Conservation (phyloP, 345 rosid species). For the Eucalyptus camaldulensis region DNA sequence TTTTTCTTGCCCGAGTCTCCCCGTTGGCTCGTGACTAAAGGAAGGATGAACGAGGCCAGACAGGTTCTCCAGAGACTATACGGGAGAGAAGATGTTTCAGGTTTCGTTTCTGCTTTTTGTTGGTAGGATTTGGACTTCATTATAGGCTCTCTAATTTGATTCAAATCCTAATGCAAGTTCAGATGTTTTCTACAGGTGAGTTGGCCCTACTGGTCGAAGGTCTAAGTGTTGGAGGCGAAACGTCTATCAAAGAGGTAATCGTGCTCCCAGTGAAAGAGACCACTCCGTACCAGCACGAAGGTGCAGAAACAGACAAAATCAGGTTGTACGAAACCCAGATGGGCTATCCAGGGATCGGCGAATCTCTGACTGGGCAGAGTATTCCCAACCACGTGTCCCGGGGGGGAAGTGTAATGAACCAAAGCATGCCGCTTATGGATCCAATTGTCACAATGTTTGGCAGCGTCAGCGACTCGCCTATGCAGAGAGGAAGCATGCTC, state of each 20-base stretch:
- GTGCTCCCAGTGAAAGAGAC: conserved; percentile 5
- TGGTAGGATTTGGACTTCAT: background rate
- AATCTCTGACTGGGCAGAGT: conserved; percentile 7
- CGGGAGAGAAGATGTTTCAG: conserved; percentile 25
- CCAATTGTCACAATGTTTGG: conserved; percentile 28
- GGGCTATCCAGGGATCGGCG: conserved; percentile 2
- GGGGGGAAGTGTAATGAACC: conserved; percentile 4
- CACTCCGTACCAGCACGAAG: background rate
- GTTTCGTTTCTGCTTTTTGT: background rate
- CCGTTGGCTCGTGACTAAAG: conserved; percentile 33
- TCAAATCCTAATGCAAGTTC: background rate
- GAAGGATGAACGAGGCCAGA: conserved; percentile 18
- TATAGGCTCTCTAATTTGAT: background rate
- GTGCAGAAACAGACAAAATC: background rate
- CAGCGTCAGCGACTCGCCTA: conserved; percentile 12
- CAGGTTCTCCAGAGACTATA: conserved; percentile 21
- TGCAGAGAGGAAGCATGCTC: conserved; percentile 2
- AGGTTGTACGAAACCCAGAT: conserved; percentile 1
- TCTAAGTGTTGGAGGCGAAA: conserved; percentile 12
- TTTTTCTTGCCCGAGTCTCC: conserved; percentile 29
- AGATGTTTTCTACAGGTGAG: conserved; percentile 9
- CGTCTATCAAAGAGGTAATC: conserved; percentile 16
- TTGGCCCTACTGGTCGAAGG: conserved; percentile 31
- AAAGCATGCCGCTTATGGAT: conserved; percentile 10
- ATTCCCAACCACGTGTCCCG: conserved; percentile 1